Base-by-base conservation (phyloP, 441 rosid genomes). In the Aquilaria agallochum region DNA sequence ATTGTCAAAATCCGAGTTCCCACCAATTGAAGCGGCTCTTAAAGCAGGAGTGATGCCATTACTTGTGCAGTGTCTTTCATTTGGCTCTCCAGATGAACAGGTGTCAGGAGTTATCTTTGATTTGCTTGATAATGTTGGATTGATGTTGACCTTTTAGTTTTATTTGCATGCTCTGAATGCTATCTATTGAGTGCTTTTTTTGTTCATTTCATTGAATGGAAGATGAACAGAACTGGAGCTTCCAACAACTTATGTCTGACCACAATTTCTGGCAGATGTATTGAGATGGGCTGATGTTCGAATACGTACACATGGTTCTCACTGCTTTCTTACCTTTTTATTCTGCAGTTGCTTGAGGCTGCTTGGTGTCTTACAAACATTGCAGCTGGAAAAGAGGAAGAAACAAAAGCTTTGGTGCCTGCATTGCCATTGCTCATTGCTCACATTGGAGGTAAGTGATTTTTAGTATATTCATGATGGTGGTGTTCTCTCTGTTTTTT, bases 331-430 rank as follows among this genome's bases (percentile, higher is more conserved):
- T 54, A 64, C 11, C 48, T 53, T 67, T 49, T 61, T 31, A 11
- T 62, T 62, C 71, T 75, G 73, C 89, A 95, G 97, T 87, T 95
- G 76, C 92, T 95, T 64, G 97, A 91, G 85, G 85, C 96, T 62
- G 96, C 97, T 59, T 87, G 97, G 97, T 87, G 99, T 74, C 96
- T 95, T 53, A 95, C 97, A 66, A 95, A 95, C 67, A 95, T 95
- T 4, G 99, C 99, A 27, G 96, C 97, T 32, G 99, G 97, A 74
- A 80, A 82, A 73, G 87, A 88, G 31, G 99, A 91, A 61, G 97
- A 95, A 82, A 87, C 97, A 51, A 91, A 85, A 70, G 83, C 97
- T 64, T 66, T 95, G 56, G 63, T 86, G 70, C 95, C 97, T 73
- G 89, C 95, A n/a, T 70, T 95, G 68, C 97, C 97, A 0, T 74